These are phyloP conservation scores for Colletotrichum lentis DNA, from an alignment of 2,329 filamentous ascomycete species.

Conservation along the genomic window DNA sequence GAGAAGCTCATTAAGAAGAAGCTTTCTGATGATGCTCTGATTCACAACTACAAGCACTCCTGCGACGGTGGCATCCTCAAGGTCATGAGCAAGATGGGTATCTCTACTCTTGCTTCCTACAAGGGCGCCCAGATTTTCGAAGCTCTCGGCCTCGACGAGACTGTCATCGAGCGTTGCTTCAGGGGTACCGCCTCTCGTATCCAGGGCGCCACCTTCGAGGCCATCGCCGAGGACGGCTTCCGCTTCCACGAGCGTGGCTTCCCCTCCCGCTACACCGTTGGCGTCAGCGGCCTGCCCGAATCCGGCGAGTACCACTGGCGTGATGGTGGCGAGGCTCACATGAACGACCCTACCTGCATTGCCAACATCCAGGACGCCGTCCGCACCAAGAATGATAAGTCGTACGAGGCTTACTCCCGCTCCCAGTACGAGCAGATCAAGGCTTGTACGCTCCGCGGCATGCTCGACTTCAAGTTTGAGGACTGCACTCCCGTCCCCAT, in stretches of 20 bases:
- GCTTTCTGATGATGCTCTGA: conserved; percentile 79
- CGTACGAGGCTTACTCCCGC: conserved; percentile 93
- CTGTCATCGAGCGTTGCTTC: conserved; percentile 93
- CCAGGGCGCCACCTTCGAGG: conserved; percentile 90
- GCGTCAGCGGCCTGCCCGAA: conserved; percentile 83
- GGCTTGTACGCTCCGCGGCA: conserved; percentile 90
- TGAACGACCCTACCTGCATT: conserved; percentile 94
- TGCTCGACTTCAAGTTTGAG: conserved; percentile 96
- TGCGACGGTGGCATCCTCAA: conserved; percentile 96
- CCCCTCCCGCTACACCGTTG: conserved; percentile 79
- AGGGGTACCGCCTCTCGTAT: conserved; percentile 93
- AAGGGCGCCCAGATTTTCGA: conserved; percentile 99
- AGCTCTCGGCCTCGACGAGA: conserved; percentile 90
- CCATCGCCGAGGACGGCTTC: conserved; percentile 93
- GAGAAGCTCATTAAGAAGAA: conserved; percentile 94
- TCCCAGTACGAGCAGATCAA: conserved; percentile 97
- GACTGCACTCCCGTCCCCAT: conserved; percentile 85
- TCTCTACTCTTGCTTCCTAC: conserved; percentile 93
- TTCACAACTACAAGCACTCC: conserved; percentile 96
- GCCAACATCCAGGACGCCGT: conserved; percentile 98
- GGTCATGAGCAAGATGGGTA: conserved; percentile 99
- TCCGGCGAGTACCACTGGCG: conserved; percentile 99
- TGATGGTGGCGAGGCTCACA: conserved; percentile 91
- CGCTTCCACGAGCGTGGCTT: conserved; percentile 94
- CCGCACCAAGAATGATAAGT: conserved; percentile 97